Percentiles rank a stretch among this genome's conserved stretches.
Evolutionary conservation across 1,139 yeast species (phyloP).

Genomic region (Suhomyces terraborum): DNA sequence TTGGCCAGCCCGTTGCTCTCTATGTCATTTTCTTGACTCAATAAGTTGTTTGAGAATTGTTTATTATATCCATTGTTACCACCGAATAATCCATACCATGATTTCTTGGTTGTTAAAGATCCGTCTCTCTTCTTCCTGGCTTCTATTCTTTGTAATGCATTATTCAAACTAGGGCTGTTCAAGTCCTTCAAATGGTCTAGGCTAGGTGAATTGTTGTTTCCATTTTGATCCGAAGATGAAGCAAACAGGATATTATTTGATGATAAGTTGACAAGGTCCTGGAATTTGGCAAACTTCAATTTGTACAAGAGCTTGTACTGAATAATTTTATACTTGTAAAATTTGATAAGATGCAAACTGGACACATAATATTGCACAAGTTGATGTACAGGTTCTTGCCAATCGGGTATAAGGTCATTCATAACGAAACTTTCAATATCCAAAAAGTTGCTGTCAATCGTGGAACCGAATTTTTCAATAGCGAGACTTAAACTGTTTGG

Average conservation of each 20-base stretch:
- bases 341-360: slow-evolving; percentile 42
- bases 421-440: slow-evolving; percentile 43
- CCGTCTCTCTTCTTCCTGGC: slow-evolving; percentile 26
- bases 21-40: slow-evolving; percentile 9
- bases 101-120: slow-evolving; percentile 28
- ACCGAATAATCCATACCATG: slow-evolving; percentile 52
- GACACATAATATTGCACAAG: slow-evolving; percentile 42
- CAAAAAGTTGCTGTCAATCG: slow-evolving; percentile 45
- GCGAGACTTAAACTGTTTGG: slow-evolving; percentile 33
- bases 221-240: slow-evolving; percentile 5
- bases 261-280: slow-evolving; percentile 38
- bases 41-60: slow-evolving; percentile 13
- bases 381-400: slow-evolving; percentile 52
- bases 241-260: slow-evolving; percentile 7
- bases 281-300: slow-evolving; percentile 43
- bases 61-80: slow-evolving; percentile 31
- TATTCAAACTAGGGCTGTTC: slow-evolving; percentile 45
- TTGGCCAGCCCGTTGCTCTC: slow-evolving; percentile 1
- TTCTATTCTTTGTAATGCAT: slow-evolving; percentile 39
- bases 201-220: slow-evolving; percentile 16
- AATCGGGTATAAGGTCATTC: slow-evolving; percentile 40
- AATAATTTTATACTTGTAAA: slow-evolving; percentile 48
- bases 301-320: slow-evolving; percentile 46
- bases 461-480: slow-evolving; percentile 50
- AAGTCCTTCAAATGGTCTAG: slow-evolving; percentile 34